Conservation (phyloP, 2,329 filamentous ascomycete genomes). For the Hypoxylon rubiginosum region DNA sequence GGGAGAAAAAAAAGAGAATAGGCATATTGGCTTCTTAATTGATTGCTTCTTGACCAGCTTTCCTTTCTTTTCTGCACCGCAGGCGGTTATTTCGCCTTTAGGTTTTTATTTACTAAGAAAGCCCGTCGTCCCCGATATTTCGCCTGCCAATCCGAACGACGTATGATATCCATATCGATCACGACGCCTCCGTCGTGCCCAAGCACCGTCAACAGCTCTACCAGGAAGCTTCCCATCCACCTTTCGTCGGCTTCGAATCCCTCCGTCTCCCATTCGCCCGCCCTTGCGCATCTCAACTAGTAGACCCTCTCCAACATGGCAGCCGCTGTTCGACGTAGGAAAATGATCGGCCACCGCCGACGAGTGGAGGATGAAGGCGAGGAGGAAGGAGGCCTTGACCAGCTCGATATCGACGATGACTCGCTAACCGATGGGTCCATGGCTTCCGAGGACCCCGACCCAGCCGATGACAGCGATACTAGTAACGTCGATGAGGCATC, state of each 20-base stretch:
- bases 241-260: constrained; percentile 26
- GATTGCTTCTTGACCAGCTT: constrained; percentile 36
- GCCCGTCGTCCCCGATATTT: constrained; percentile 39
- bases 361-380: constrained; percentile 79
- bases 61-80: constrained; percentile 47
- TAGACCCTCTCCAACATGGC: constrained; percentile 58
- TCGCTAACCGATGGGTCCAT: constrained; percentile 75
- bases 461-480: constrained; percentile 73
- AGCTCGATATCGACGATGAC: constrained; percentile 73
- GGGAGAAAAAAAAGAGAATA: constrained; percentile 17
- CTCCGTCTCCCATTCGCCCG: constrained; percentile 26
- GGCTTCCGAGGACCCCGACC: constrained; percentile 72
- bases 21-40: constrained; percentile 48
- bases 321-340: constrained; percentile 69
- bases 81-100: constrained; percentile 52
- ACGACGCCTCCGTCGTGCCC: constrained; percentile 51
- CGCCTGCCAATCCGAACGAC: constrained; percentile 42
- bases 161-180: constrained; percentile 49
- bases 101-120: constrained; percentile 41
- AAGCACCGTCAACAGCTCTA: constrained; percentile 41
- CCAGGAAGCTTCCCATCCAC: constrained; percentile 38
- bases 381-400: constrained; percentile 71
- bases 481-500: constrained; percentile 71
- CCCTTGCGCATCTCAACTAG: constrained; percentile 28
- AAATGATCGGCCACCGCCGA: constrained; percentile 75